Conservation (phyloP, 768 basidiomycete species). For the Chalciporus chontae region DNA sequence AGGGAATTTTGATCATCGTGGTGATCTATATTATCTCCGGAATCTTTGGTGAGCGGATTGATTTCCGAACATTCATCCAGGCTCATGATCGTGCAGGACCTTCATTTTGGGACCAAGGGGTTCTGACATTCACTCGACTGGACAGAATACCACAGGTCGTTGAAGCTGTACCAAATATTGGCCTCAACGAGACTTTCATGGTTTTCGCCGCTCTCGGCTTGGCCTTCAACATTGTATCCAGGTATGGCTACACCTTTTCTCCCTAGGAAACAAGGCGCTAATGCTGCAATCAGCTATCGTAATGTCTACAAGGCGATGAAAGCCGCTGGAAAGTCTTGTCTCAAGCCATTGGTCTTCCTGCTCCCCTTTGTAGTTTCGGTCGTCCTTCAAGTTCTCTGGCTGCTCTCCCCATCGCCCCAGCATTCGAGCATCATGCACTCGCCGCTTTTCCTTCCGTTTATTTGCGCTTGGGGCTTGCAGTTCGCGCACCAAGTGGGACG, state of each 20-base stretch:
- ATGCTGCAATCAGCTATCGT: slow-evolving; percentile 49
- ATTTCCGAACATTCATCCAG: neutral
- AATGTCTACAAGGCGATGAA: slow-evolving; percentile 72
- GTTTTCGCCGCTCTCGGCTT: slow-evolving; percentile 67
- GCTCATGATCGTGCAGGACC: slow-evolving; percentile 49
- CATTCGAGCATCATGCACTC: slow-evolving; percentile 72
- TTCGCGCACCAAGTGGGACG: slow-evolving; percentile 88
- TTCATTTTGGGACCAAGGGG: slow-evolving; percentile 72
- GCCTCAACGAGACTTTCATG: slow-evolving; percentile 88
- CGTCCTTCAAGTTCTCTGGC: slow-evolving; percentile 76
- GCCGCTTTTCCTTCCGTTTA: slow-evolving; percentile 78
- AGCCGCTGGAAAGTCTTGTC: slow-evolving; percentile 37
- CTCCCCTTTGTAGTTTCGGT: slow-evolving; percentile 76
- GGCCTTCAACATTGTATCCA: slow-evolving; percentile 74
- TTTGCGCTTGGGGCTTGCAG: slow-evolving; percentile 90
- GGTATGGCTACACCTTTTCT: slow-evolving; percentile 34
- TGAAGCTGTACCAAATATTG: slow-evolving; percentile 56
- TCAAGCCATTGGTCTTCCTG: slow-evolving; percentile 66
- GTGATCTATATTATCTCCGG: slow-evolving; percentile 77
- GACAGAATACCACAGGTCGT: slow-evolving; percentile 47
- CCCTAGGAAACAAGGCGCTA: neutral
- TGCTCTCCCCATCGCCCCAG: slow-evolving; percentile 60
- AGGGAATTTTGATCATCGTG: slow-evolving; percentile 88
- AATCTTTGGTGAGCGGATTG: slow-evolving; percentile 50
- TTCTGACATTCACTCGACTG: slow-evolving; percentile 57